Evolutionary conservation across 148 eudicot species (phyloP), one percentile per base, ranked within the genome.

Genomic region (Rhododendron williamsianum): DNA sequence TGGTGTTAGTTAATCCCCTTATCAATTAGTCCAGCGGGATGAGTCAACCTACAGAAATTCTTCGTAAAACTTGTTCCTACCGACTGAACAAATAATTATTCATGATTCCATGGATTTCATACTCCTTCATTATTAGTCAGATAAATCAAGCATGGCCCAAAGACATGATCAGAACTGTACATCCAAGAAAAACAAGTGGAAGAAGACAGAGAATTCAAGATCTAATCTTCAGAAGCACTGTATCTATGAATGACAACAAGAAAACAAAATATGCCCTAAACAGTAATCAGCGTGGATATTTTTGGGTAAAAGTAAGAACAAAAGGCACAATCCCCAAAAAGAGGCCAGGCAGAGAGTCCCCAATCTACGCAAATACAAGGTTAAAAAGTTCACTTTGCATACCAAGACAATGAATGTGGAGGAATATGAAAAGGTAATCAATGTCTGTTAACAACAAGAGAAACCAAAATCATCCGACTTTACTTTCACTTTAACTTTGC

Each of bases 241-340:
- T 41, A 65, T 60, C 82, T 82, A 69, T 36, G 85, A 85, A 76
- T 36, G 74, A 87, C 76, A 85, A 81, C n/a, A 16, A 19, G 12
- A 84, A 72, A 48, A 58, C 84, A 84, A 81, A 60, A 77, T 6
- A 41, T 41, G 45, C 7, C 6, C 45, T 41, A 41, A 41, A 41
- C 45, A 41, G 45, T 41, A 41, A 41, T 1, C 45, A 41, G 45
- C 58, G 69, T 83, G 79, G 82, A 78, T 78, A 23, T 8, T 21
- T 63, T 63, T 21, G 2, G 2, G 79, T 76, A 65, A 86, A 85
- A 87, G 86, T 56, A 90, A 85, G 89, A 87, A 86, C 88, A 38
- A 90, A 87, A 82, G 76, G 88, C 92, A 90, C 92, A 87, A 86
- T 41, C 87, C 84, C 88, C 93, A 76, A 78, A 77, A 38, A 83